phyloP scores from a whole-genome alignment of 306 rosid species.

The Carpinus viminea region DNA sequence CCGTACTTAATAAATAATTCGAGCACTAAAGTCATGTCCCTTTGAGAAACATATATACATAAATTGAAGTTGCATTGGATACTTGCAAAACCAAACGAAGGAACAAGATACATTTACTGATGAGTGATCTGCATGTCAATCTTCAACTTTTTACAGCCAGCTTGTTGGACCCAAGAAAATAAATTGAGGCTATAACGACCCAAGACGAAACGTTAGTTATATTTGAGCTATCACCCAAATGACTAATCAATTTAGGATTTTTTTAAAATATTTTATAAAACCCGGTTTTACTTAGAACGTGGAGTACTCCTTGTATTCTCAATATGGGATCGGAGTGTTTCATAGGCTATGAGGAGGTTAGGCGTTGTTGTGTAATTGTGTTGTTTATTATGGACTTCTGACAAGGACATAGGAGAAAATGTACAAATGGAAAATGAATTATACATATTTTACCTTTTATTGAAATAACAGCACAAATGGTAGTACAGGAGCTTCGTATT shows the following conservation, averaged over 20 bases:
- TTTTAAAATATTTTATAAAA: no score
- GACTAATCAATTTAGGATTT: no score
- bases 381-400: neutral
- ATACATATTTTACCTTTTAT: neutral
- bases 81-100: neutral
- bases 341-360: neutral
- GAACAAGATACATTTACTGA: neutral
- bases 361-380: neutral
- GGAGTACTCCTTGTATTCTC: neutral
- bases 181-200: no score
- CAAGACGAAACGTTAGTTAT: no score
- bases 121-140: neutral
- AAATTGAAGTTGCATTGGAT: neutral
- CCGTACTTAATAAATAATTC: no score
- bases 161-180: neutral
- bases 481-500: constrained; percentile 37
- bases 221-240: no score
- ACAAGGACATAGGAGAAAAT: neutral
- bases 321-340: neutral
- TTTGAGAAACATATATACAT: neutral
- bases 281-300: no score
- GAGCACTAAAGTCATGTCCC: no score
- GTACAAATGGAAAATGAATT: neutral
- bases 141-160: neutral
- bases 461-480: constrained; percentile 22